phyloP scores from a whole-genome alignment of 208 protist species.

The Wallacemonas sp. region DNA sequence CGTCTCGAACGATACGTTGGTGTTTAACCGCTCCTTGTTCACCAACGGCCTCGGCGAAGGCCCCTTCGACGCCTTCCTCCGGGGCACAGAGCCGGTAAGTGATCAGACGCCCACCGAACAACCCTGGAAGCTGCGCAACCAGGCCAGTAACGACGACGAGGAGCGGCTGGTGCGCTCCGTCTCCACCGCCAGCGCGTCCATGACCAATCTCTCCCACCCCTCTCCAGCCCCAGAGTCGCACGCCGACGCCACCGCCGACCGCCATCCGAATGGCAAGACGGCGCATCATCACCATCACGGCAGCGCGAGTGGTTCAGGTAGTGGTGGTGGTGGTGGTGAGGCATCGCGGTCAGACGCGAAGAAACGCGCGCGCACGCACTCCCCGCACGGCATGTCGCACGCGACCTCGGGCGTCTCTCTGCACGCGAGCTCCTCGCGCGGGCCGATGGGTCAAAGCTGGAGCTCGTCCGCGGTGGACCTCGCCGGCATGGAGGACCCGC shows the following conservation, averaged over 20 bases:
- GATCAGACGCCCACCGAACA: neutral
- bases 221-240: neutral
- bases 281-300: too few species aligned
- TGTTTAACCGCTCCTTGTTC: slow-evolving; percentile 3
- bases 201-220: neutral
- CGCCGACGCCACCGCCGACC: too few species aligned
- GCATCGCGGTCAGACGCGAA: neutral
- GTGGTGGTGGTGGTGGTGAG: too few species aligned
- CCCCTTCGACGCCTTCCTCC: neutral
- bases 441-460: neutral
- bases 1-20: slow-evolving; percentile 8
- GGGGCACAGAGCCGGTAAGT: neutral
- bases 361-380: slow-evolving; percentile 2
- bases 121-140: neutral
- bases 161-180: neutral
- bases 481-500: neutral
- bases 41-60: neutral
- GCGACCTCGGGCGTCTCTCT: slow-evolving; percentile 1
- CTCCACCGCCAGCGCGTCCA: slow-evolving; percentile 10
- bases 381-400: slow-evolving; percentile 2
- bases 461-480: slow-evolving; percentile 7
- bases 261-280: too few species aligned
- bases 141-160: neutral
- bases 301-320: too few species aligned
- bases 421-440: neutral